Conservation (phyloP, 2,329 filamentous ascomycete species). For the Geosmithia morbida region DNA sequence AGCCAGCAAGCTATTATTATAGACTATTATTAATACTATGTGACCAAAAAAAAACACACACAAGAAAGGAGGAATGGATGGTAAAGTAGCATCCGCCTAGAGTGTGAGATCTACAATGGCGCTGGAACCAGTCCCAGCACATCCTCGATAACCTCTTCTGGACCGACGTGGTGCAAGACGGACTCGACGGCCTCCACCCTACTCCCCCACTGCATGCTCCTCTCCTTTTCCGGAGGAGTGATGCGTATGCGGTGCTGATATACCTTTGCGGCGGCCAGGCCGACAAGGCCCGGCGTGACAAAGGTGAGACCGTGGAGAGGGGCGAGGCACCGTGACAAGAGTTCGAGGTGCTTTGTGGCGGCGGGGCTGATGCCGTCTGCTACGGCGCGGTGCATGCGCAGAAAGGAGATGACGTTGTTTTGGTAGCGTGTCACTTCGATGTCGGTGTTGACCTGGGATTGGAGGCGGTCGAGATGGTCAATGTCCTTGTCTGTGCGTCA, state of each 20-base stretch:
- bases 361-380: constrained; percentile 61
- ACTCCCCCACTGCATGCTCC: constrained; percentile 91
- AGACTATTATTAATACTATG: constrained; percentile 14
- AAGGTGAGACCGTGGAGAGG: constrained; percentile 69
- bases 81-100: not conserved
- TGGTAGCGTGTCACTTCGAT: constrained; percentile 74
- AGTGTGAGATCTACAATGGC: constrained; percentile 20
- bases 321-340: constrained; percentile 58
- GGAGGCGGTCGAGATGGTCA: constrained; percentile 41
- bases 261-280: constrained; percentile 70
- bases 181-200: constrained; percentile 52
- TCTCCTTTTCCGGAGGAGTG: constrained; percentile 54
- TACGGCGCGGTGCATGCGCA: constrained; percentile 78
- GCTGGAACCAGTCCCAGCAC: constrained; percentile 42
- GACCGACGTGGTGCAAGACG: constrained; percentile 46
- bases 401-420: constrained; percentile 75
- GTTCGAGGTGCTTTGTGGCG: constrained; percentile 64
- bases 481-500: constrained; percentile 31
- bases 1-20: constrained; percentile 8
- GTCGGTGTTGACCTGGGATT: constrained; percentile 45
- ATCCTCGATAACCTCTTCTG: constrained; percentile 51
- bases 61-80: not conserved
- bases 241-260: constrained; percentile 75
- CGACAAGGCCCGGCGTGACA: constrained; percentile 71
- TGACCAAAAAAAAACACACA: constrained; percentile 4